phyloP scores from a whole-genome alignment of 352 stramenopile species.

The Stephanocyclus meneghinianus region DNA sequence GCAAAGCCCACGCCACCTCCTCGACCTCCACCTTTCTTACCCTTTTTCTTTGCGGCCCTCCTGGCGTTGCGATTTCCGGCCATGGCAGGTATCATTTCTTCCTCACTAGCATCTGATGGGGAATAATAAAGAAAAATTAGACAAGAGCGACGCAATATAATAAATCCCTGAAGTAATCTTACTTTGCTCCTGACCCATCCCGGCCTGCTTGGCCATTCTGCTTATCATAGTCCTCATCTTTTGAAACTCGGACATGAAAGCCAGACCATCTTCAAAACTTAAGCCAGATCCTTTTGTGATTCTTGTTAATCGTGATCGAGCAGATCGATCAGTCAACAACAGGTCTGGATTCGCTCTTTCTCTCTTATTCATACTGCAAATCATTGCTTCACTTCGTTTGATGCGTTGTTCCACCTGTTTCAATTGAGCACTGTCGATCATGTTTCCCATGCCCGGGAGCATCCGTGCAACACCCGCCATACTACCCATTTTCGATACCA shows the following conservation, averaged over 20 bases:
- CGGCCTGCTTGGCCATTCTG: slow-evolving; percentile 78
- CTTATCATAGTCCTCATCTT: slow-evolving; percentile 86
- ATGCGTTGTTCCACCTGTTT: slow-evolving; percentile 72
- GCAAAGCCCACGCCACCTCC: slow-evolving; percentile 72
- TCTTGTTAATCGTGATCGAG: slow-evolving; percentile 68
- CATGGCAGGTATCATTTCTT: slow-evolving; percentile 50
- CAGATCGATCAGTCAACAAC: slow-evolving; percentile 74
- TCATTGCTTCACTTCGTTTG: slow-evolving; percentile 82
- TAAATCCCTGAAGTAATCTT: neutral
- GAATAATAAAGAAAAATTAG: neutral
- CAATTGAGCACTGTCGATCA: slow-evolving; percentile 76
- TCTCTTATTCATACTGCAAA: slow-evolving; percentile 83
- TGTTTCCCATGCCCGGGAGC: slow-evolving; percentile 84
- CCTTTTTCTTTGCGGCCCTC: slow-evolving; percentile 78
- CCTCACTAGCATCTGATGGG: slow-evolving; percentile 16
- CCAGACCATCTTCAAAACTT: slow-evolving; percentile 67
- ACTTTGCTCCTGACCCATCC: slow-evolving; percentile 28
- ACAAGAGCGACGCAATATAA: neutral
- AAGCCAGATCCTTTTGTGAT: slow-evolving; percentile 79
- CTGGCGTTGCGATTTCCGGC: slow-evolving; percentile 68
- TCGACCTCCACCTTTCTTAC: slow-evolving; percentile 62
- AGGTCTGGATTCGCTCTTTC: slow-evolving; percentile 80
- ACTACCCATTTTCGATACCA: slow-evolving; percentile 84
- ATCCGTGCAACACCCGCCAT: slow-evolving; percentile 86
- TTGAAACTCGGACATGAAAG: slow-evolving; percentile 85